phyloP scores from a whole-genome alignment of 2,329 filamentous ascomycete genomes.

The Fusarium sulawesiense region DNA sequence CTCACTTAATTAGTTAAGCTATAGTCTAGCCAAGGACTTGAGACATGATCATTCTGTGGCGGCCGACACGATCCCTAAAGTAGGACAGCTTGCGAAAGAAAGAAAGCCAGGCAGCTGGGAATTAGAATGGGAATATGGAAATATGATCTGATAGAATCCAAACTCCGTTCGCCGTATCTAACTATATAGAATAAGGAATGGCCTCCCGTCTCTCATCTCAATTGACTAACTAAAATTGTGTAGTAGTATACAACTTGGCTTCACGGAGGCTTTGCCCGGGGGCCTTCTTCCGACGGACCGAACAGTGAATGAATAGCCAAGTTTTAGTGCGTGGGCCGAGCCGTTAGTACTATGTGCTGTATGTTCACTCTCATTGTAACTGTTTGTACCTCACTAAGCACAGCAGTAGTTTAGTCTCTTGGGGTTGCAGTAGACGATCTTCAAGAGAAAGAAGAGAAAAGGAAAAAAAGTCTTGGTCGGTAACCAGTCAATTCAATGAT shows the following conservation, averaged over 20 bases:
- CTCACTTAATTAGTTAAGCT: background rate
- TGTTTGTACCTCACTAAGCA: background rate
- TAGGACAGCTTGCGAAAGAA: conserved; percentile 1
- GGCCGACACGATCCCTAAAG: background rate
- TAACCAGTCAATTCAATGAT: background rate
- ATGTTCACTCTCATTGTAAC: background rate
- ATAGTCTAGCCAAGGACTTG: background rate
- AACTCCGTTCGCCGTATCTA: background rate
- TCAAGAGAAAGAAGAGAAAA: background rate
- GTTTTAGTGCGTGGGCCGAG: background rate
- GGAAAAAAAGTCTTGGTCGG: too few species aligned
- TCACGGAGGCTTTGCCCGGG: background rate
- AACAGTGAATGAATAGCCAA: background rate
- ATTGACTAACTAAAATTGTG: background rate
- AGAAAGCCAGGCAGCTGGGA: background rate
- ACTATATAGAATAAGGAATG: background rate
- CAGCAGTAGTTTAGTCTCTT: background rate
- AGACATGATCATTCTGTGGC: background rate
- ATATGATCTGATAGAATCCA: conserved; percentile 2
- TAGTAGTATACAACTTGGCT: conserved; percentile 1
- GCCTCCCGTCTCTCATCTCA: background rate
- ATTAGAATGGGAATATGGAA: background rate
- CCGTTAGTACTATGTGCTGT: background rate
- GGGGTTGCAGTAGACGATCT: background rate
- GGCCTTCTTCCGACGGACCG: conserved; percentile 1